Evolutionary conservation across 2,329 filamentous ascomycete species (phyloP), one percentile per base, ranked within the genome.

Genomic region (Epichloe bromicola): DNA sequence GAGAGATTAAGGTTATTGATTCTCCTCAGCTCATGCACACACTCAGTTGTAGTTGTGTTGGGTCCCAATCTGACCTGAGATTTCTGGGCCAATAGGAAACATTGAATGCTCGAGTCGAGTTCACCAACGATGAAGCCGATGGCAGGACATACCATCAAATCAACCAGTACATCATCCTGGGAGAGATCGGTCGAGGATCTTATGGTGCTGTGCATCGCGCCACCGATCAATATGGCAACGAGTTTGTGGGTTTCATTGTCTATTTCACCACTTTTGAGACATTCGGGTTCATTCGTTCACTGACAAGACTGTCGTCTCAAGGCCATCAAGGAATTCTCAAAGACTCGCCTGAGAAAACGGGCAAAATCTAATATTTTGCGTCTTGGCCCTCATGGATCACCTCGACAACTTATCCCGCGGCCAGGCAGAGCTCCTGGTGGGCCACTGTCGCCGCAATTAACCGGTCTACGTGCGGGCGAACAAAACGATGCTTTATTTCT

Each of bases 241-340:
- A 97, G 86, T 97, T 85, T 78, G 91, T 95, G 75, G 76, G 85
- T 61, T 20, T 14, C 37, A 37, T 26, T 19, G 30, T 30, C 26
- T 48, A 20, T 1, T 42, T 50, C 50, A 34, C 39, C 42, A 30
- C 48, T 52, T 53, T 17, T 41, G 4, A 43, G 36, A 14, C 5
- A 10, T n/a, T 38, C 39, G 19, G n/a, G 8, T 15, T 33, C 43
- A 12, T n/a, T 11, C 4, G 11, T n/a, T 41, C 8, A 41, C 59
- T 56, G 51, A 61, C 48, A 58, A 54, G 49, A 49, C 46, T 51
- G 12, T 8, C 26, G n/a, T 20, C 48, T 53, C 19, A 63, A 95
- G 90, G 91, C 93, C 52, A 81, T 97, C 63, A 98, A 98, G 68
- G 90, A 97, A 63, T 97, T 98, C 68, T 97, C 91, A 53, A 98